Conservation (phyloP, 768 basidiomycete genomes). For the Tylopilus vinaceipallidus region DNA sequence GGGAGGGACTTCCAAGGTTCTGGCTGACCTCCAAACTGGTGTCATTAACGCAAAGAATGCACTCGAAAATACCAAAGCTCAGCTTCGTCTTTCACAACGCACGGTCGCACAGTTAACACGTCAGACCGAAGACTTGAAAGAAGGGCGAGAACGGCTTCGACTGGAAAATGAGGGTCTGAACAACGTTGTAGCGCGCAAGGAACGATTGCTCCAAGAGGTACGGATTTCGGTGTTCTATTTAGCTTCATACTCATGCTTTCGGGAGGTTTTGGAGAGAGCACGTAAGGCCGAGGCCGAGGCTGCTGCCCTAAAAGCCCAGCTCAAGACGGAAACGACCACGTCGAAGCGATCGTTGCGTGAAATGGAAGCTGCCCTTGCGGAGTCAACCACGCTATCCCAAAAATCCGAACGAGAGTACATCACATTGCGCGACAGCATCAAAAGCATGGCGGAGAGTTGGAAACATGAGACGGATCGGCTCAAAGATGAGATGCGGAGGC, state of each 20-base stretch:
- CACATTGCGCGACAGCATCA: constrained; percentile 73
- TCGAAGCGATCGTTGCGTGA: constrained; percentile 78
- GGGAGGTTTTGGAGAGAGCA: constrained; percentile 75
- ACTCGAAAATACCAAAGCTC: constrained; percentile 82
- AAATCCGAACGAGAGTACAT: constrained; percentile 84
- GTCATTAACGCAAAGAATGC: constrained; percentile 77
- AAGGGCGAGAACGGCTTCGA: constrained; percentile 76
- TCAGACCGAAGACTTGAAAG: constrained; percentile 87
- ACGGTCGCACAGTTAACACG: constrained; percentile 82
- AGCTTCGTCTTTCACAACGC: constrained; percentile 77
- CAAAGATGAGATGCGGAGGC: constrained; percentile 68
- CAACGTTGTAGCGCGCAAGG: constrained; percentile 85
- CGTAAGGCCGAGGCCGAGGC: constrained; percentile 84
- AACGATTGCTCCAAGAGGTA: constrained; percentile 83
- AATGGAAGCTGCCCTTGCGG: constrained; percentile 71
- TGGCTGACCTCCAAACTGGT: constrained; percentile 84
- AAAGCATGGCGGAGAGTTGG: constrained; percentile 69
- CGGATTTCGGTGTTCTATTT: constrained; percentile 10
- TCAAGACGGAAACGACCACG: constrained; percentile 69
- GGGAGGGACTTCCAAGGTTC: constrained; percentile 81
- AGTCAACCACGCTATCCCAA: constrained; percentile 74
- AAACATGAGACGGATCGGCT: constrained; percentile 71
- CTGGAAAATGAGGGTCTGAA: constrained; percentile 87
- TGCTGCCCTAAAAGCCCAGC: constrained; percentile 59
- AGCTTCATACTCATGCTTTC: constrained; percentile 1